These are phyloP conservation scores for Handroanthus guayacan DNA, from an alignment of 257 asterid genomes.

Conservation along the genomic window DNA sequence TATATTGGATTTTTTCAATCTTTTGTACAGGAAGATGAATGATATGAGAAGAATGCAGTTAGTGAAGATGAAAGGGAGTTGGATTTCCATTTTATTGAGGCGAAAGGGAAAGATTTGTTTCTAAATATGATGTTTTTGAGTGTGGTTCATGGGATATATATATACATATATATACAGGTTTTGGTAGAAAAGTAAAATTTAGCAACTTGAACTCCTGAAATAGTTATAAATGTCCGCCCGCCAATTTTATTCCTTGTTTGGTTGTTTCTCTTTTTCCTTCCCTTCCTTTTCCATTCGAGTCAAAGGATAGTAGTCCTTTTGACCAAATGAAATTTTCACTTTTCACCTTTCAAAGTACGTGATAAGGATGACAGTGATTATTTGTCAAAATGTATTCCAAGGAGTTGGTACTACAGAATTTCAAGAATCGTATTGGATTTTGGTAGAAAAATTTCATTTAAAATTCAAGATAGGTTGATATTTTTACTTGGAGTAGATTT, in stretches of 20 bases:
- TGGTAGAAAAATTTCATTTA: too few species aligned
- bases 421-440: too few species aligned
- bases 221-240: background rate
- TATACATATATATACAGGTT: background rate
- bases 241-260: background rate
- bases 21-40: slow-evolving; percentile 12
- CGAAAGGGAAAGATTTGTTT: background rate
- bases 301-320: background rate
- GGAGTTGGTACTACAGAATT: too few species aligned
- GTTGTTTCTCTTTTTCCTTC: background rate
- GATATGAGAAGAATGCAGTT: background rate
- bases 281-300: background rate
- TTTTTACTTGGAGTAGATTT: too few species aligned
- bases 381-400: background rate
- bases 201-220: background rate
- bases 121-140: background rate
- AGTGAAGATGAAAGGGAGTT: background rate
- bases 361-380: background rate
- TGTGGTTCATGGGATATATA: background rate
- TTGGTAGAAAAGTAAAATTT: slow-evolving; percentile 11
- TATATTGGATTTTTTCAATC: background rate
- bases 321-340: background rate
- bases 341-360: background rate
- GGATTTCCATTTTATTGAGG: slow-evolving; percentile 7
- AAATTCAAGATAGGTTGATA: too few species aligned